Conservation (phyloP, 805 yeast species). For the Cyberlindnera petersonii region DNA sequence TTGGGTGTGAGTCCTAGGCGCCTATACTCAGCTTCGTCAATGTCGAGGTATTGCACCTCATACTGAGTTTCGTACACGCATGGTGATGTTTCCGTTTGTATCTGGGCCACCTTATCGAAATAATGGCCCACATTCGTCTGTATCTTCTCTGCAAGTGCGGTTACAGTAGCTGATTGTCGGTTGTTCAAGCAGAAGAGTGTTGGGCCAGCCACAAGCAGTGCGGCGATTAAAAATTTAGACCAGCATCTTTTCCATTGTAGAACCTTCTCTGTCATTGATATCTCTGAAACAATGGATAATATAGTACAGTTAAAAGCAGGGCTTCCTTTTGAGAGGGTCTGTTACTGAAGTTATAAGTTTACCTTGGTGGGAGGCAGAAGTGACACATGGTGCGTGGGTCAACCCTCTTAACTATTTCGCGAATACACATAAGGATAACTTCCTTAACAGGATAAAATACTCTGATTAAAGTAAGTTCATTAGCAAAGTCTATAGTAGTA, state of each 20-base stretch:
- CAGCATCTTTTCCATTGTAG: background rate
- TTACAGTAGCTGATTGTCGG: background rate
- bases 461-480: too few species aligned
- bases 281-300: background rate
- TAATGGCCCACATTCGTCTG: background rate
- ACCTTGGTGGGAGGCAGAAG: too few species aligned
- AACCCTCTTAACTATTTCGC: slow-evolving; percentile 1
- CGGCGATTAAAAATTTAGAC: background rate
- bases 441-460: background rate
- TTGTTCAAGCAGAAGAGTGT: slow-evolving; percentile 4
- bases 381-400: slow-evolving; percentile 1
- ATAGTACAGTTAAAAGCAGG: background rate
- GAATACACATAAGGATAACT: background rate
- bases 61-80: too few species aligned
- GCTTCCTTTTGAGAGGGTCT: too few species aligned
- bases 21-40: slow-evolving; percentile 29
- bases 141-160: background rate
- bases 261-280: too few species aligned
- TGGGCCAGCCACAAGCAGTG: slow-evolving; percentile 4
- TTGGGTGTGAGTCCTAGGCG: slow-evolving; percentile 39
- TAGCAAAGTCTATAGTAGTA: too few species aligned
- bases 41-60: slow-evolving; percentile 13
- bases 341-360: background rate
- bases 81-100: background rate
- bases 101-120: background rate